A percentile compares a stretch with the other conserved stretches of the same genome.
Evolutionary conservation across 140 eudicot genomes (phyloP).

Genomic region (Anethum foeniculum): DNA sequence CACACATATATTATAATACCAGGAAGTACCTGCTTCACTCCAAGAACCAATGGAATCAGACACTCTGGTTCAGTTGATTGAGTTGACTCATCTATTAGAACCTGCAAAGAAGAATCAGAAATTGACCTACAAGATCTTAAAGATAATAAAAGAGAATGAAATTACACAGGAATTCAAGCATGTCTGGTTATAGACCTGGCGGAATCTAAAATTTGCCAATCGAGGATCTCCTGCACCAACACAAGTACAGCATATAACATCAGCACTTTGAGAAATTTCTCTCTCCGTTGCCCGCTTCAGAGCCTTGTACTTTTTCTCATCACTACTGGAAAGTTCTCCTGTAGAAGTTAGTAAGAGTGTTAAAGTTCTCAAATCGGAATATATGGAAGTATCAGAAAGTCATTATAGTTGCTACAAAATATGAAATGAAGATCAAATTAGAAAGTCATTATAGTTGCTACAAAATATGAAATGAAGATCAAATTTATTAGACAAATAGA

Average conservation of each 20-base stretch:
- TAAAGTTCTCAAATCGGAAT: not conserved
- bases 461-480: not conserved
- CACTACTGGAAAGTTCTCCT: conserved; percentile 96
- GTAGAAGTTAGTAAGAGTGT: conserved; percentile 2
- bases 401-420: not conserved
- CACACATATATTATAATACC: not conserved
- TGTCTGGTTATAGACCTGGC: conserved; percentile 51
- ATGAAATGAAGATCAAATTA: not conserved
- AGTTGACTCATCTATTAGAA: conserved; percentile 96
- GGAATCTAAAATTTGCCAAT: conserved; percentile 86
- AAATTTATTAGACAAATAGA: not conserved
- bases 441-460: not conserved
- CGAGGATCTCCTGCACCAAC: conserved; percentile 99
- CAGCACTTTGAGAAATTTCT: conserved; percentile 99
- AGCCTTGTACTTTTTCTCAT: conserved; percentile 92
- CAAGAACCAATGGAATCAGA: conserved; percentile 20
- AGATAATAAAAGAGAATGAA: not conserved
- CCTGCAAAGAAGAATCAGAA: conserved; percentile 31
- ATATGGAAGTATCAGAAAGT: not conserved
- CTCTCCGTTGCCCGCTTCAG: conserved; percentile 94
- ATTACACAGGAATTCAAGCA: not conserved
- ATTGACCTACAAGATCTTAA: not conserved
- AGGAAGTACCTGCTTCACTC: conserved; percentile 69
- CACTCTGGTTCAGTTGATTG: conserved; percentile 99
- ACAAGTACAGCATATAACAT: conserved; percentile 97